phyloP scores from a whole-genome alignment of 352 stramenopile species.

The Pythium pectinolyticum region DNA sequence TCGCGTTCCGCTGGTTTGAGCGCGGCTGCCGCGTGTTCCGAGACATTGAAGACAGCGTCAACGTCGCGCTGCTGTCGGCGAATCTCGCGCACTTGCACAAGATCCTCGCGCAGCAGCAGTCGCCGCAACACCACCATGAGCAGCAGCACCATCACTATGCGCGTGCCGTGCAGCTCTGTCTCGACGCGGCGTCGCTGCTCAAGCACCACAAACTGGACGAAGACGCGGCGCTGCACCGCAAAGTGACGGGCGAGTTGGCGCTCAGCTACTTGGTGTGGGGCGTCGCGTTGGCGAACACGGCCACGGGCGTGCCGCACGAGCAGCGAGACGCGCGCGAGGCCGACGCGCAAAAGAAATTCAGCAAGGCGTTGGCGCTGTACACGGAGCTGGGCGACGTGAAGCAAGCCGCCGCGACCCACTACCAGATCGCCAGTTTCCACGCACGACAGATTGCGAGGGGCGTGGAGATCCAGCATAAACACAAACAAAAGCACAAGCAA shows the following conservation, averaged over 20 bases:
- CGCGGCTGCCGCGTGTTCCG: constrained; percentile 76
- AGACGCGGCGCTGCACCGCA: constrained; percentile 53
- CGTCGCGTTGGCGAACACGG: constrained; percentile 60
- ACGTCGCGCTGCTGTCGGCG: constrained; percentile 74
- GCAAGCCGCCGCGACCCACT: constrained; percentile 78
- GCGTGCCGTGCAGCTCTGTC: constrained; percentile 61
- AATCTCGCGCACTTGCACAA: constrained; percentile 87
- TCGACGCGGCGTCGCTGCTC: constrained; percentile 56
- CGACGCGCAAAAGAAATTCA: constrained; percentile 60
- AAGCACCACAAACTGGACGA: constrained; percentile 67
- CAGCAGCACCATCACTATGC: constrained; percentile 58
- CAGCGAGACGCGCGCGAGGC: constrained; percentile 41
- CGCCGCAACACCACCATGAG: constrained; percentile 14
- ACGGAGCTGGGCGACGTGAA: constrained; percentile 66
- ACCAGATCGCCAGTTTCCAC: constrained; percentile 85
- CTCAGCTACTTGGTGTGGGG: constrained; percentile 83
- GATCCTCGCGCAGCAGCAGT: constrained; percentile 70
- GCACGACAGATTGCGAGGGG: constrained; percentile 52
- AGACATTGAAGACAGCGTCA: constrained; percentile 84
- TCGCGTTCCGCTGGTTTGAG: constrained; percentile 79
- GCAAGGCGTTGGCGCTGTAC: constrained; percentile 76
- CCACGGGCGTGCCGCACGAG: not conserved
- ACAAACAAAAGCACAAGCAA: constrained; percentile 16
- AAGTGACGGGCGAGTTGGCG: constrained; percentile 80
- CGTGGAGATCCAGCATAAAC: too few species aligned